Evolutionary conservation across 2,329 filamentous ascomycete species (phyloP).

Genomic region (Fusarium incarnatum): DNA sequence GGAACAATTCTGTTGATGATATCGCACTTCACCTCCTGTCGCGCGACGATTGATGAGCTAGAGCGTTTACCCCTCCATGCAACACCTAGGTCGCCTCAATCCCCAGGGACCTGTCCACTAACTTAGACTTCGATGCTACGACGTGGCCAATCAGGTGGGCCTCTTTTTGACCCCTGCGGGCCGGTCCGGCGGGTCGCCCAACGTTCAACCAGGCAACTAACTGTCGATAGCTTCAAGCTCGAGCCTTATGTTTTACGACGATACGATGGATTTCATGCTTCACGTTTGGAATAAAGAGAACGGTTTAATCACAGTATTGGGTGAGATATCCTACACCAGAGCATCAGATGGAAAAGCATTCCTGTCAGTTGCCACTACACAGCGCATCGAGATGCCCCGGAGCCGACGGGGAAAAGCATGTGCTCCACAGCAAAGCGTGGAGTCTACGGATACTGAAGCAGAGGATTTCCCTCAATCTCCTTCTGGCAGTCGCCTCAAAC

Average conservation of each 20-base stretch:
- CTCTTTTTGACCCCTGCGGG: conserved; percentile 30
- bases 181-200: conserved; percentile 42
- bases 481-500: conserved; percentile 19
- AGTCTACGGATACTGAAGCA: conserved; percentile 4
- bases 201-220: conserved; percentile 11
- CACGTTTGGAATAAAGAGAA: background rate
- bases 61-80: conserved; percentile 27
- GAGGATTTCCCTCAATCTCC: conserved; percentile 8
- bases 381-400: background rate
- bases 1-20: conserved; percentile 19
- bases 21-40: conserved; percentile 4
- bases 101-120: conserved; percentile 21
- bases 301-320: background rate
- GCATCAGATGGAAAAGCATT: background rate
- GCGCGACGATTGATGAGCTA: conserved; percentile 1
- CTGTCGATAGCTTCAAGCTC: conserved; percentile 10
- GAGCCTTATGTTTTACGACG: background rate
- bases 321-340: background rate
- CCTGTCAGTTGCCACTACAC: background rate
- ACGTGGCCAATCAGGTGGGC: conserved; percentile 27
- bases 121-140: conserved; percentile 1
- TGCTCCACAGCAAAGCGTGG: conserved; percentile 22
- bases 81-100: conserved; percentile 9
- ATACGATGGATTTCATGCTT: conserved; percentile 5
- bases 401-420: background rate